Evolutionary conservation across 768 basidiomycete species (phyloP).

Genomic region (Leccinum ochraceum): DNA sequence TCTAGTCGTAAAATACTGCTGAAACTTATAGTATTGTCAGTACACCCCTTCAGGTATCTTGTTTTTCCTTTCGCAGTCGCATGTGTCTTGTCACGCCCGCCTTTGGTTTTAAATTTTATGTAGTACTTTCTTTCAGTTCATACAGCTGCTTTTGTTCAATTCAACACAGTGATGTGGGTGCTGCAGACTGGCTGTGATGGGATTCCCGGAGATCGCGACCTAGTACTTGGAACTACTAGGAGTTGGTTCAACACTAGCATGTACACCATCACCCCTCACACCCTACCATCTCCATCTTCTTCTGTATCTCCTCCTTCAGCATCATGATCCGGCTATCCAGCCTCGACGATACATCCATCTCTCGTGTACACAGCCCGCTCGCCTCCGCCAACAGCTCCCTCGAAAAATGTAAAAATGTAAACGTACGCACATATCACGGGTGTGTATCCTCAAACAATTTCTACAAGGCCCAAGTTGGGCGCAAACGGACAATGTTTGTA

Average conservation of each 20-base stretch:
- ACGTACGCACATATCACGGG: too few species aligned
- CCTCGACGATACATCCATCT: constrained; percentile 57
- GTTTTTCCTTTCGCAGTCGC: constrained; percentile 1
- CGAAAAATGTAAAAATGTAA: constrained; percentile 16
- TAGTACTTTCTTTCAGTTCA: too few species aligned
- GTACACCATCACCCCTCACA: constrained; percentile 8
- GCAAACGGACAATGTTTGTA: too few species aligned
- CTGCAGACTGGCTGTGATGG: too few species aligned
- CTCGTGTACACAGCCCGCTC: constrained; percentile 46
- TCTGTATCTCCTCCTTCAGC: constrained; percentile 67
- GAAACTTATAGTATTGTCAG: constrained; percentile 48
- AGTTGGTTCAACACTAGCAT: background rate
- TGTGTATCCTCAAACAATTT: too few species aligned
- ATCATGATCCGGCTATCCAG: constrained; percentile 65
- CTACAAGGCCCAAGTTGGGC: too few species aligned
- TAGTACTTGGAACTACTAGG: too few species aligned
- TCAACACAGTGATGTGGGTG: too few species aligned
- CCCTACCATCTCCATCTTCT: constrained; percentile 54
- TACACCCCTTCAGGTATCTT: constrained; percentile 80
- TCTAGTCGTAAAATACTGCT: too few species aligned
- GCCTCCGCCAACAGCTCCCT: constrained; percentile 53
- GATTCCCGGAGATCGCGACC: too few species aligned
- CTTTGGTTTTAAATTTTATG: constrained; percentile 56
- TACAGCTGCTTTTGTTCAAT: too few species aligned
- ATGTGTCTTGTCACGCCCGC: constrained; percentile 3